Base-by-base conservation (phyloP, 2,329 filamentous ascomycete species). In the Cercospora sp. region DNA sequence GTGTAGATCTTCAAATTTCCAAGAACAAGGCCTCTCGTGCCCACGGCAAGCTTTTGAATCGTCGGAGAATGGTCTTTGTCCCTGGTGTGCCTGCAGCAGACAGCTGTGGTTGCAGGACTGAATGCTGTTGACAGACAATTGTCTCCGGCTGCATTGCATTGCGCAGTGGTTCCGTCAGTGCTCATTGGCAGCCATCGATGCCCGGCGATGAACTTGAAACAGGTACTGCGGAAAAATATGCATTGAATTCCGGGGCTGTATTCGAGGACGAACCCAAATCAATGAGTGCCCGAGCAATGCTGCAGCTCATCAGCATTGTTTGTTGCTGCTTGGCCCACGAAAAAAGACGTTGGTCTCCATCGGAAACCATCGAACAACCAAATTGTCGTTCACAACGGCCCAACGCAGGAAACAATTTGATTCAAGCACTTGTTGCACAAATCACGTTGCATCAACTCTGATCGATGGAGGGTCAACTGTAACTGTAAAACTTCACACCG, bases 61-160 rank as follows among this genome's bases (percentile, higher is more conserved):
- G 55, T 36, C 55, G 55, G 55, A 36, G 26, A 59, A 59, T 36
- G 28, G 3, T n/a, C 23, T 59, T 3, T 23, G 13, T 59, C 18
- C 55, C 30, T 59, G 55, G 7, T 30, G 55, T 59, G 28, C 55
- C 30, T 59, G 55, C 55, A 59, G 55, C 9, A 36, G 55, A 59
- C 55, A 59, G 23, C 48, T 59, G 28, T 59, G n/a, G 28, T 1
- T 59, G 55, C 55, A 33, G 20, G 2, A 28, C 23, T 36, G 55
- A 53, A 53, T 36, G 18, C 55, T 33, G 31, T 59, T 59, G 55
- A 33, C 55, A 31, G 30, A 59, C 30, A 9, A 58, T n/a, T n/a
- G 10, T 59, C 31, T 36, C n/a, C 55, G 9, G 30, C 28, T 6
- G 55, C 28, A 23, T 33, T 36, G 55, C 31, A 36, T 20, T 20